Evolutionary conservation across 140 eudicot genomes (phyloP).

Genomic region (Flaveria floridana): DNA sequence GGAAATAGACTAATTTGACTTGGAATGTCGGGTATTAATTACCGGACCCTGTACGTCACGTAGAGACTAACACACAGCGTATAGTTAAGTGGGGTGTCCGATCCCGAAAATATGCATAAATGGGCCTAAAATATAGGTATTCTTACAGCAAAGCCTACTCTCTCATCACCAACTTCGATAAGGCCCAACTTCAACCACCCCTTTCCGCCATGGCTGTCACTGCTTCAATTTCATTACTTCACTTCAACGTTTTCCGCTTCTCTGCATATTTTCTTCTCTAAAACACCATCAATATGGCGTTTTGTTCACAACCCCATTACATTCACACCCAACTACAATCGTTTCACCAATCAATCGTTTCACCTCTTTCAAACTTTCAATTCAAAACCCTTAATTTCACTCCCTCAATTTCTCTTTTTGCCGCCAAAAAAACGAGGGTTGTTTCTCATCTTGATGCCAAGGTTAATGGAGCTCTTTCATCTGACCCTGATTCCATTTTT

Average conservation of each 20-base stretch:
- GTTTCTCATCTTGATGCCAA: conserved; percentile 60
- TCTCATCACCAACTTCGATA: not conserved
- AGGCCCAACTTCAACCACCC: conserved; percentile 4
- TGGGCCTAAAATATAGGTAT: not conserved
- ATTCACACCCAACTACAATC: conserved; percentile 22
- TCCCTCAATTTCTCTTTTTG: conserved; percentile 36
- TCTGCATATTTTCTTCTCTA: not conserved
- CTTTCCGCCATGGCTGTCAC: not conserved
- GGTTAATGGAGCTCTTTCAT: conserved; percentile 76
- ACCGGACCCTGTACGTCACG: too few relatives aligned
- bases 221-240: not conserved
- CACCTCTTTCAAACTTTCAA: conserved; percentile 23
- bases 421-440: conserved; percentile 55
- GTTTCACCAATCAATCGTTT: conserved; percentile 14
- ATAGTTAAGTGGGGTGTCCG: too few relatives aligned
- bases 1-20: too few relatives aligned
- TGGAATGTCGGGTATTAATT: too few relatives aligned
- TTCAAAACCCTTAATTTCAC: conserved; percentile 32
- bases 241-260: conserved; percentile 3
- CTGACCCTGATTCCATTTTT: conserved; percentile 71
- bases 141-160: not conserved
- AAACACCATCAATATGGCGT: conserved; percentile 37
- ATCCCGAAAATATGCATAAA: not conserved
- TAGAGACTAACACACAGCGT: too few relatives aligned
- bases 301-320: conserved; percentile 32